phyloP scores from a whole-genome alignment of 2,329 filamentous ascomycete genomes.

The Paracoccidioides lutzii region DNA sequence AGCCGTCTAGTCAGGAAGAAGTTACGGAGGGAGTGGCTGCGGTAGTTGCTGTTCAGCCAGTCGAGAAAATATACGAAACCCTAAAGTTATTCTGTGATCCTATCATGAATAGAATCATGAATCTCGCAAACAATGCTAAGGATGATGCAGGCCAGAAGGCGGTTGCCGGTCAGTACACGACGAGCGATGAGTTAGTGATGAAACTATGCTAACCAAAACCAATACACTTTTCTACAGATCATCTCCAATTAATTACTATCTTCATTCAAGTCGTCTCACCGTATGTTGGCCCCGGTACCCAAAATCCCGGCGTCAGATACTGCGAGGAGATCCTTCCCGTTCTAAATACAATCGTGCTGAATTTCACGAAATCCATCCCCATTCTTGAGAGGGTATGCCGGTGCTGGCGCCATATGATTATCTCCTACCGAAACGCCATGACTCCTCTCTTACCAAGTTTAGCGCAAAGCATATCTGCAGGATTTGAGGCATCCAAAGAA shows the following conservation, averaged over 20 bases:
- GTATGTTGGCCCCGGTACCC: constrained; percentile 54
- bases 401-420: constrained; percentile 94
- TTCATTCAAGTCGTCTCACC: constrained; percentile 73
- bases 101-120: constrained; percentile 71
- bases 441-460: constrained; percentile 70
- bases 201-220: constrained; percentile 2
- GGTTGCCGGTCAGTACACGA: constrained; percentile 53
- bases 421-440: constrained; percentile 85
- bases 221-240: constrained; percentile 42
- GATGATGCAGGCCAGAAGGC: constrained; percentile 74
- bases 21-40: constrained; percentile 90
- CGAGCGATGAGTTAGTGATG: not conserved
- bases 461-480: constrained; percentile 74
- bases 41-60: constrained; percentile 76
- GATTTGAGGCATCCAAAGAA: constrained; percentile 75
- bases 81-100: constrained; percentile 91
- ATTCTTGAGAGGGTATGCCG: constrained; percentile 89
- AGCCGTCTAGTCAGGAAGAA: constrained; percentile 80
- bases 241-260: constrained; percentile 80
- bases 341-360: constrained; percentile 72
- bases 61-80: constrained; percentile 65
- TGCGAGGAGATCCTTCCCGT: constrained; percentile 89
- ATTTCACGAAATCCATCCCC: constrained; percentile 71
- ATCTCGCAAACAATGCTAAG: constrained; percentile 70
- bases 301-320: constrained; percentile 89